These are phyloP conservation scores for Saccharum hybrid DNA, from an alignment of 202 grass and related monocot genomes.

Conservation along the genomic window DNA sequence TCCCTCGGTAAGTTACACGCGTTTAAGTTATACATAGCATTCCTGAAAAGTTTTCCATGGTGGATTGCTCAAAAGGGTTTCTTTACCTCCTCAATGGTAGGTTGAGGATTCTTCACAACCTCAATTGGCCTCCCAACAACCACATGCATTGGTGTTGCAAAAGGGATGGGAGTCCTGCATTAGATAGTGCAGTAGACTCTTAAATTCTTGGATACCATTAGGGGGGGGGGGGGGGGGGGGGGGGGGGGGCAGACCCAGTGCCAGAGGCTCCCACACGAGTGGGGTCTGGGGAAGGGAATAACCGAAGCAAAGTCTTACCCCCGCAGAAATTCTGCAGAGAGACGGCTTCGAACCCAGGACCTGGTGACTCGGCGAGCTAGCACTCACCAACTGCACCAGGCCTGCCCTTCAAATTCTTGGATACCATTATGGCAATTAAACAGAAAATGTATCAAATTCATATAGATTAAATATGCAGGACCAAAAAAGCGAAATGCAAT, in stretches of 20 bases:
- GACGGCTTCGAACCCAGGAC: too few species aligned
- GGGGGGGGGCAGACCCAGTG: too few species aligned
- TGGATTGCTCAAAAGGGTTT: conserved; percentile 21
- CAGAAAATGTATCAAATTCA: background rate
- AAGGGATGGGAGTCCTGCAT: conserved; percentile 83
- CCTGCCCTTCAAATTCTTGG: too few species aligned
- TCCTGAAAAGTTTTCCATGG: background rate
- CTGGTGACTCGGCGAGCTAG: too few species aligned
- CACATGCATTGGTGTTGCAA: conserved; percentile 73
- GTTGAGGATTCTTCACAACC: conserved; percentile 71
- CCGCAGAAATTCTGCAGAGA: too few species aligned
- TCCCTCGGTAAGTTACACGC: background rate
- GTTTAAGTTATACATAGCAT: background rate
- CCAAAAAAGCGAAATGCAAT: background rate
- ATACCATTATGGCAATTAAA: background rate
- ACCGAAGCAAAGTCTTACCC: too few species aligned
- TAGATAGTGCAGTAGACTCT: conserved; percentile 1
- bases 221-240: too few species aligned
- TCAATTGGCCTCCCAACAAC: conserved; percentile 80
- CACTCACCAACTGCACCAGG: too few species aligned
- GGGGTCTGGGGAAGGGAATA: too few species aligned
- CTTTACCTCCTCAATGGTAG: conserved; percentile 75
- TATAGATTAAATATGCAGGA: background rate
- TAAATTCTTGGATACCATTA: conserved; percentile 24
- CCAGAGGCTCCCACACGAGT: too few species aligned